Evolutionary conservation across 352 stramenopile genomes (phyloP), one percentile per base, ranked within the genome.

Genomic region (Globisporangium heterothallicum): DNA sequence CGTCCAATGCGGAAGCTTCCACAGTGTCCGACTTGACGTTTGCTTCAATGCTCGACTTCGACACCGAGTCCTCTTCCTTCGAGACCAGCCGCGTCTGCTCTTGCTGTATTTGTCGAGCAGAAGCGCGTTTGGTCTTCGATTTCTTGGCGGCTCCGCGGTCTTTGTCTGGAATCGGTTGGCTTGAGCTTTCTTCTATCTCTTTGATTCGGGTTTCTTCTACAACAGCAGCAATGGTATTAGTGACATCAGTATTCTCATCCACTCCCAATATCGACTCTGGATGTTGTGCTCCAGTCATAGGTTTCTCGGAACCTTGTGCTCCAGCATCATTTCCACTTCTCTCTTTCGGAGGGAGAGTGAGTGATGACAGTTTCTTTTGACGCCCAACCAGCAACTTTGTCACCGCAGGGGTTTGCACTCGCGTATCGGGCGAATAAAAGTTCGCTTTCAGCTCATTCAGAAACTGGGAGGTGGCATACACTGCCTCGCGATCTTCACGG

Each of bases 381-480:
- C 57, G 57, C 16, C 34, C 29, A 2, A 42, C 26, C 18, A 64
- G 13, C 57, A 64, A 18, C 12, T 47, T 34, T 5, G 57, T 51
- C 27, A 64, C 57, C 12, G 43, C 51, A 3, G 57, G 57, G 1
- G 36, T 60, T 25, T 49, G 24, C 9, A 59, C 55, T 5, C 34
- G 26, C 14, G 18, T 22, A 19, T 44, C 43, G 8, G 35, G 34
- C 13, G 26, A 6, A 13, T 27, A 59, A 27, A 22, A 47, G 14
- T 14, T 51, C 24, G 43, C 42, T 53, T 59, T 12, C 6, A 64
- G 32, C 34, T 52, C 29, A 16, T 53, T 25, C 3, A 59, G 32
- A 7, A 24, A 36, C 14, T 24, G 19, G 6, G 9, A 29, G 12
- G 32, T 42, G 32, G 6, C 32, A 9, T 38, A 18, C 32, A 38